Conservation (phyloP, 768 basidiomycete species). For the Gymnopilus junonius region DNA sequence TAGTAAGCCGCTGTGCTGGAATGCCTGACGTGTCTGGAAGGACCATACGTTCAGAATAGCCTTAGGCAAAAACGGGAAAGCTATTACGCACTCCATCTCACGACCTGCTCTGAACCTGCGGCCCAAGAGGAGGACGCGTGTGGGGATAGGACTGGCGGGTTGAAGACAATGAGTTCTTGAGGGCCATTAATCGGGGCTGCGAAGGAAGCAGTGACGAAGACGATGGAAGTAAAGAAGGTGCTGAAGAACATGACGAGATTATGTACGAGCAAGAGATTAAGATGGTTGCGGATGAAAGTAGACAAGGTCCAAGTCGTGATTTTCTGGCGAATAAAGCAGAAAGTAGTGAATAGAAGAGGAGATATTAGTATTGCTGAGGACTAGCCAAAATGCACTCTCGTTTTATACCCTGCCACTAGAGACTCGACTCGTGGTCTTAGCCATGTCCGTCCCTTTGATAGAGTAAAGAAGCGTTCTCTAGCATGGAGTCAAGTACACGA, state of each 20-base stretch:
- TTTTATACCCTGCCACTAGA: constrained; percentile 18
- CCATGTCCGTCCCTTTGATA: constrained; percentile 12
- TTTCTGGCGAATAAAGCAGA: not conserved
- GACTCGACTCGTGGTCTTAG: not conserved
- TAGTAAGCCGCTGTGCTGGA: constrained; percentile 37
- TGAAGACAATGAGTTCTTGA: constrained; percentile 38
- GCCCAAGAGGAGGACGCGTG: constrained; percentile 37
- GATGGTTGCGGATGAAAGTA: not conserved
- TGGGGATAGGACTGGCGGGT: constrained; percentile 48
- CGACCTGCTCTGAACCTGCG: constrained; percentile 36
- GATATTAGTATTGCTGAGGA: constrained; percentile 15
- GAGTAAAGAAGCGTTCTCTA: constrained; percentile 12
- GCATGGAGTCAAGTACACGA: constrained; percentile 12
- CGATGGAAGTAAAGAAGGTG: constrained; percentile 33
- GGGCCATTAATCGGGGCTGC: constrained; percentile 28
- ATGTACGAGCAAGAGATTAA: constrained; percentile 5
- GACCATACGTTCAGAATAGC: not conserved
- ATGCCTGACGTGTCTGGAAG: constrained; percentile 37
- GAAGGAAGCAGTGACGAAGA: constrained; percentile 27
- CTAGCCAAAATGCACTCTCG: not conserved
- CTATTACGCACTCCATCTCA: constrained; percentile 43
- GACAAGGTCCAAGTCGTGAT: not conserved
- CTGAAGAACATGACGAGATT: constrained; percentile 30
- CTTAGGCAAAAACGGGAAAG: not conserved
- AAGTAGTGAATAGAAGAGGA: constrained; percentile 4